These are phyloP conservation scores for Rhizoclosmatium globosum DNA, from an alignment of 192 early-diverging fungal species.

Conservation along the genomic window DNA sequence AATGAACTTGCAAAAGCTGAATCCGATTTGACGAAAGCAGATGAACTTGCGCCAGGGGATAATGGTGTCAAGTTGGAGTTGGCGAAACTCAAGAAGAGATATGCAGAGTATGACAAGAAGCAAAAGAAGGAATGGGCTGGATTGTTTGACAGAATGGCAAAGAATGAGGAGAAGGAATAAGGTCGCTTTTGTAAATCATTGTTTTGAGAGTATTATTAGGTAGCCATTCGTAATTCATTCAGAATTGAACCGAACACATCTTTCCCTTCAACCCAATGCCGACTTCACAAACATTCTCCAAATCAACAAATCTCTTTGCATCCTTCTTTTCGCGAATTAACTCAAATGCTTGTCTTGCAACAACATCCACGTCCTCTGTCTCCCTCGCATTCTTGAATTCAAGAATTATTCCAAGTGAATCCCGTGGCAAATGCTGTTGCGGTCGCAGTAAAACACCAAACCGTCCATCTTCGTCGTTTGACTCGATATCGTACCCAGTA, in stretches of 20 bases:
- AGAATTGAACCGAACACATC: slow-evolving; percentile 1
- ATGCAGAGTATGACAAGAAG: slow-evolving; percentile 50
- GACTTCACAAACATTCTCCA: slow-evolving; percentile 13
- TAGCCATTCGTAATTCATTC: too few species aligned
- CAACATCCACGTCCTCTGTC: slow-evolving; percentile 2
- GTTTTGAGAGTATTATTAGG: too few species aligned
- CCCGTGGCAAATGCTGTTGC: background rate
- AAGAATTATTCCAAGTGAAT: slow-evolving; percentile 11
- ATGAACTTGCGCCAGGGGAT: slow-evolving; percentile 51
- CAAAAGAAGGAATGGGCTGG: slow-evolving; percentile 49
- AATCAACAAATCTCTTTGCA: background rate
- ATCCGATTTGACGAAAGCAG: slow-evolving; percentile 49
- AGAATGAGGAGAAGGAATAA: too few species aligned
- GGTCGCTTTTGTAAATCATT: too few species aligned
- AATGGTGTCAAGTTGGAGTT: slow-evolving; percentile 45
- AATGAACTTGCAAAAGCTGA: slow-evolving; percentile 48
- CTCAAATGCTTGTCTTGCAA: background rate
- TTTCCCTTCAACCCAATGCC: slow-evolving; percentile 20
- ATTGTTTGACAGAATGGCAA: slow-evolving; percentile 43
- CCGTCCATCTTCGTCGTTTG: slow-evolving; percentile 18
- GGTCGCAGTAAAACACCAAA: background rate
- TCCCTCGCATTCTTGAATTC: slow-evolving; percentile 13
- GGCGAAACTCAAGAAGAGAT: slow-evolving; percentile 16
- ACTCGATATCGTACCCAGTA: slow-evolving; percentile 4
- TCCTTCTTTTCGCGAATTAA: slow-evolving; percentile 21